Base-by-base conservation (phyloP, 306 rosid species). In the Medicago ruthenica region DNA sequence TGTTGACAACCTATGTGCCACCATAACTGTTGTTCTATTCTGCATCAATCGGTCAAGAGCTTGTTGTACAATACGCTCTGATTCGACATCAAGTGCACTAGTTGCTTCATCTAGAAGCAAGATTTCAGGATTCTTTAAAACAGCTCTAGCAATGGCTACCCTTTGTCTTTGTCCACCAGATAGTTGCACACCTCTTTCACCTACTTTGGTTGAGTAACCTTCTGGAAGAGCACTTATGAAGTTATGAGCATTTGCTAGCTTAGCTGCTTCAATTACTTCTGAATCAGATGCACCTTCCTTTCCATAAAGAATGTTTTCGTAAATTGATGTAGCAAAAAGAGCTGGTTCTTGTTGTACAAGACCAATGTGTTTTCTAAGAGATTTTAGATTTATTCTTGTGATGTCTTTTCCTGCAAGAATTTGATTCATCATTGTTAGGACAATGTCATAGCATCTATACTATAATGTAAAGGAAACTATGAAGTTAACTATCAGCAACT, bases 301-400 rank as follows among this genome's bases (percentile, higher is more conserved):
- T 63, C 98, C 97, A 45, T 95, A 95, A 0, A 84, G 81, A 57
- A 95, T 92, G 69, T 95, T 95, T 79, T 92, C 98, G 42, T 85
- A 89, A 20, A 95, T 92, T 50, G 98, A 81, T 24, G 97, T 90
- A 3, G 97, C 97, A 37, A 95, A 95, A 22, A 90, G 97, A 7
- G 98, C 97, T 0, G 98, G 98, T 68, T 95, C 98, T 82, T 95
- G 98, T 76, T 95, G 98, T 60, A 92, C 98, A 0, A 95, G 89
- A 34, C 98, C 97, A 37, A 95, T 90, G 68, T 89, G 97, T 68
- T 87, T 92, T 68, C 97, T 77, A 0, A 95, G 92, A 67, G 97
- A 92, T 68, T 87, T 95, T 70, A 92, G 71, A 70, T 89, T 89
- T 15, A 95, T 86, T 75, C 75, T 95, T 70, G 79, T 87, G 24